phyloP scores from a whole-genome alignment of 2,329 filamentous ascomycete genomes.

The Hypoxylon sp. region DNA sequence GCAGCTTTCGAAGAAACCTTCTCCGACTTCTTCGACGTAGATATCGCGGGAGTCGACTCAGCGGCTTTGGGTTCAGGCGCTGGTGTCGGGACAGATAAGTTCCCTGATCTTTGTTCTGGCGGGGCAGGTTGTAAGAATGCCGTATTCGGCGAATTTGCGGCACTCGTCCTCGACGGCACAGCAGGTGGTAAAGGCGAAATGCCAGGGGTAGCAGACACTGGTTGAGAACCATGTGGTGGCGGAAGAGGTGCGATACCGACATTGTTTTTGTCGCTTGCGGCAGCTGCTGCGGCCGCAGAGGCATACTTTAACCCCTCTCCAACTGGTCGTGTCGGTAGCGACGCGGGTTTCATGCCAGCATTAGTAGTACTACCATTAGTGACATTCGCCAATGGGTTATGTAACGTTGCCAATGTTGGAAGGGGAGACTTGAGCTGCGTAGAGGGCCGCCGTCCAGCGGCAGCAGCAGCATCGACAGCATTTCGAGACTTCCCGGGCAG shows the following conservation, averaged over 20 bases:
- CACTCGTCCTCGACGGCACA: constrained; percentile 68
- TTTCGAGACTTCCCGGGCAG: constrained; percentile 68
- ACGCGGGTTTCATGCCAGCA: constrained; percentile 90
- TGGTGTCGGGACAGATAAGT: constrained; percentile 53
- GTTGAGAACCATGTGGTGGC: constrained; percentile 80
- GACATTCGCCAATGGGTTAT: constrained; percentile 76
- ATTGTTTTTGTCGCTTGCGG: constrained; percentile 87
- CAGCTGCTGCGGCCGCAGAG: constrained; percentile 93
- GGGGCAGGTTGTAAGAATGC: constrained; percentile 64
- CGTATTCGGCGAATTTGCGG: constrained; percentile 68
- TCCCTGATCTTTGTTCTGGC: constrained; percentile 49
- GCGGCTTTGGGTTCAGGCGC: constrained; percentile 52
- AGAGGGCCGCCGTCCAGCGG: constrained; percentile 79
- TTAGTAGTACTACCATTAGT: constrained; percentile 68
- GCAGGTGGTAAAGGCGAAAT: constrained; percentile 66
- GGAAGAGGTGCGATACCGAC: constrained; percentile 95
- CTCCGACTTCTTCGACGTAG: constrained; percentile 53
- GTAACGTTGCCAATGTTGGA: constrained; percentile 91
- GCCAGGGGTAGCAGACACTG: constrained; percentile 55
- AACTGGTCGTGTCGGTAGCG: constrained; percentile 84
- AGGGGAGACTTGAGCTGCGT: constrained; percentile 93
- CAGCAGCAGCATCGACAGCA: constrained; percentile 69
- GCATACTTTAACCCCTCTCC: constrained; percentile 97
- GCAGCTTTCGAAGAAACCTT: constrained; percentile 59
- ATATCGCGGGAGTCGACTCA: constrained; percentile 47